These are phyloP conservation scores for Cytospora mali DNA, from an alignment of 2,329 filamentous ascomycete genomes.

Conservation along the genomic window DNA sequence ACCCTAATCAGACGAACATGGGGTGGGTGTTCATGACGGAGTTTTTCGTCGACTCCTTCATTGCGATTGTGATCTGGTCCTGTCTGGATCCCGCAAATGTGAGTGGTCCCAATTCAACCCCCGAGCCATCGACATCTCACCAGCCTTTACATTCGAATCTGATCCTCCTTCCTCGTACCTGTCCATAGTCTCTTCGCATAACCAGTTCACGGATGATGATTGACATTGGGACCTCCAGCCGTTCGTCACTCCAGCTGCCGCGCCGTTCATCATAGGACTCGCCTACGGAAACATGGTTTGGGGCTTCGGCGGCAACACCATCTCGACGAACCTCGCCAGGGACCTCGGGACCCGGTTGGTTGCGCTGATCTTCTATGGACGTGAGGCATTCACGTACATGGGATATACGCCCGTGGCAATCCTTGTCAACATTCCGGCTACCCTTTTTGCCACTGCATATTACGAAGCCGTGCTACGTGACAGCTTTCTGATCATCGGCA, in stretches of 20 bases:
- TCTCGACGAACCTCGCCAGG: conserved; percentile 59
- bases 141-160: too few species aligned
- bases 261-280: conserved; percentile 58
- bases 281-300: conserved; percentile 57
- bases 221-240: conserved; percentile 35
- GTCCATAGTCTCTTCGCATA: not conserved
- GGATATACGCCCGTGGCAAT: conserved; percentile 56
- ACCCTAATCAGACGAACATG: conserved; percentile 51
- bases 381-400: conserved; percentile 46
- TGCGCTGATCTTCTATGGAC: conserved; percentile 58
- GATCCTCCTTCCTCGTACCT: not conserved
- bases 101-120: not conserved
- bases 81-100: conserved; percentile 58
- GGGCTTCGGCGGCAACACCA: conserved; percentile 58
- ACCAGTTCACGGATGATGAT: not conserved
- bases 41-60: conserved; percentile 60
- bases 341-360: conserved; percentile 63
- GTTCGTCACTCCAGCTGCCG: conserved; percentile 50
- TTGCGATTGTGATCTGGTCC: conserved; percentile 61
- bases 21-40: conserved; percentile 62
- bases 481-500: conserved; percentile 52
- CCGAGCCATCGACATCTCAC: too few species aligned
- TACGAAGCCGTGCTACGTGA: conserved; percentile 56
- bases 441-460: conserved; percentile 55
- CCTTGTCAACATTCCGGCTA: conserved; percentile 59